Percentiles rank a stretch among this genome's conserved stretches.
These are phyloP conservation scores for Baorangia bicolor DNA, from an alignment of 768 basidiomycete species.

Conservation along the genomic window DNA sequence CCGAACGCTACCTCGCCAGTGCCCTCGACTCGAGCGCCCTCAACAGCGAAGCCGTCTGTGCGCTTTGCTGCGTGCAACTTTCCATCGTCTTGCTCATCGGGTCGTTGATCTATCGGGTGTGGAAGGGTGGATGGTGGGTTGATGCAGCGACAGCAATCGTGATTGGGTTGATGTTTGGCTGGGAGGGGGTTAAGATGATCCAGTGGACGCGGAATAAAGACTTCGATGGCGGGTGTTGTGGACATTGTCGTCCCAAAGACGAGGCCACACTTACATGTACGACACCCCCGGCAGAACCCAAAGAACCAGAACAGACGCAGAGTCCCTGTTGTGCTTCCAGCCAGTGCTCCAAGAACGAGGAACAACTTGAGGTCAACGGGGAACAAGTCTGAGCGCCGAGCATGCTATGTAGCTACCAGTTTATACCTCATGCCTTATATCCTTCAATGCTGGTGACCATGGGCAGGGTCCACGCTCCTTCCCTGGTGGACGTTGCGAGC, in stretches of 20 bases:
- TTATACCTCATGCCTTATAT: neutral
- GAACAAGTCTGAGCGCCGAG: conserved; percentile 7
- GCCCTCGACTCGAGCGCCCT: conserved; percentile 46
- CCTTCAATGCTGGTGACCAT: too few species aligned
- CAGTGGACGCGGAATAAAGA: conserved; percentile 35
- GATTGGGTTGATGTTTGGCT: conserved; percentile 41
- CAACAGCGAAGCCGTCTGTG: conserved; percentile 44
- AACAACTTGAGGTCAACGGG: neutral
- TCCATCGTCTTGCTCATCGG: conserved; percentile 44
- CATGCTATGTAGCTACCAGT: neutral
- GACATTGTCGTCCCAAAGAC: neutral
- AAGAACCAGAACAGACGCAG: neutral
- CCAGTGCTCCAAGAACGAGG: conserved; percentile 1
- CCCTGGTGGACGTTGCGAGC: neutral
- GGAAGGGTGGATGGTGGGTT: conserved; percentile 51
- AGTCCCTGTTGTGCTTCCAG: neutral
- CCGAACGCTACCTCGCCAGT: conserved; percentile 44
- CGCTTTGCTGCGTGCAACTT: conserved; percentile 44
- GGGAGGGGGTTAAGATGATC: conserved; percentile 46
- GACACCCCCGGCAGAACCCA: neutral
- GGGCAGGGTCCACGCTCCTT: neutral
- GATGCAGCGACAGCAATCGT: conserved; percentile 44
- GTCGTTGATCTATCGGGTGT: conserved; percentile 37
- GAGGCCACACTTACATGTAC: neutral
- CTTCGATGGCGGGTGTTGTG: conserved; percentile 42